Evolutionary conservation across 2,329 filamentous ascomycete species (phyloP).

Genomic region (Fusarium metavorans): DNA sequence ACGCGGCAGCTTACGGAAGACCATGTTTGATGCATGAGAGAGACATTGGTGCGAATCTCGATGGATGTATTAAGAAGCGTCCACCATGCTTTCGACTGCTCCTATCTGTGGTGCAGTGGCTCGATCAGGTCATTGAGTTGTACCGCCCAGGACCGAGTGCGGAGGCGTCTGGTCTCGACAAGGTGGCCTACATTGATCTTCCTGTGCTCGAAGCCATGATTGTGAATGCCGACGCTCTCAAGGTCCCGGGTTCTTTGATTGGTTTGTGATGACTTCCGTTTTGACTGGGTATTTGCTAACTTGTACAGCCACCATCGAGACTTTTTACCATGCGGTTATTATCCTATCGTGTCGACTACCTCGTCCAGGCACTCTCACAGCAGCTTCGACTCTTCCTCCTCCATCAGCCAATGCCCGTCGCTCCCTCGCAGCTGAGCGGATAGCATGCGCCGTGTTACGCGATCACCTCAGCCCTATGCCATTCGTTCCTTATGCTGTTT

Average conservation of each 20-base stretch:
- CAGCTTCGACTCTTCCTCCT: constrained; percentile 57
- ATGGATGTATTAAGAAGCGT: constrained; percentile 63
- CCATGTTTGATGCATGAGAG: constrained; percentile 71
- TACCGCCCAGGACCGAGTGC: constrained; percentile 66
- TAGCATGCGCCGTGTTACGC: constrained; percentile 65
- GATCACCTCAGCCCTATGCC: constrained; percentile 67
- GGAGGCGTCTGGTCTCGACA: constrained; percentile 54
- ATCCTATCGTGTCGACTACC: constrained; percentile 71
- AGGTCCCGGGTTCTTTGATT: no score
- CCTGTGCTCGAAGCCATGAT: constrained; percentile 70
- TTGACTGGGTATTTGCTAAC: constrained; percentile 31
- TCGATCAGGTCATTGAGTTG: constrained; percentile 70
- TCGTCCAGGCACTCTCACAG: constrained; percentile 53
- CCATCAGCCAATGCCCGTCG: constrained; percentile 67
- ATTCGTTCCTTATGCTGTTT: constrained; percentile 71
- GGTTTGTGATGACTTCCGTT: constrained; percentile 51
- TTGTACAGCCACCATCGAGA: constrained; percentile 67
- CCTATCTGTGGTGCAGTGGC: constrained; percentile 64
- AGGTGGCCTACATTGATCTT: constrained; percentile 63
- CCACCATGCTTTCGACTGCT: constrained; percentile 68
- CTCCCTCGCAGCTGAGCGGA: constrained; percentile 68
- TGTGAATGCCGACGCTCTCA: constrained; percentile 64
- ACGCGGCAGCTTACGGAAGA: constrained; percentile 69
- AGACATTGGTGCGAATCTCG: constrained; percentile 67
- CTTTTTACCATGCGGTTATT: constrained; percentile 73